These are phyloP conservation scores for Lipomyces japonicus DNA, from an alignment of 805 yeast species.

Conservation along the genomic window DNA sequence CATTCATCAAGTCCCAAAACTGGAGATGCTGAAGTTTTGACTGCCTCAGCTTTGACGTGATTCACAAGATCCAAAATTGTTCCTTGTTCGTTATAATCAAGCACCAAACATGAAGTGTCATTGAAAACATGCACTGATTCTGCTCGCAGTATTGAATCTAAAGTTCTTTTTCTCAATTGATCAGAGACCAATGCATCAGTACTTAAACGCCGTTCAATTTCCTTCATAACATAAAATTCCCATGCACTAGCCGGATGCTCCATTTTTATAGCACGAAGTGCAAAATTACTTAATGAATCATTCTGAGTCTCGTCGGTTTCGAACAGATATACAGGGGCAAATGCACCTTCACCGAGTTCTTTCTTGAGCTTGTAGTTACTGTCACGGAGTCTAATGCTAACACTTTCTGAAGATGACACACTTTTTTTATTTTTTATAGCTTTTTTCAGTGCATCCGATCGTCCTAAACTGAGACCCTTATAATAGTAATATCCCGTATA, in stretches of 20 bases:
- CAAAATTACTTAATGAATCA: constrained; percentile 39
- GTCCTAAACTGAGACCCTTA: constrained; percentile 31
- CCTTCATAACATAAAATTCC: constrained; percentile 74
- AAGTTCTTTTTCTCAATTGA: constrained; percentile 25
- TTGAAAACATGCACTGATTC: constrained; percentile 51
- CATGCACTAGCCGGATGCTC: constrained; percentile 67
- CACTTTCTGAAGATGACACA: constrained; percentile 3
- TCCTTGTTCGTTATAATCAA: constrained; percentile 67
- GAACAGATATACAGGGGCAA: constrained; percentile 69
- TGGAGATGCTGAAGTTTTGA: constrained; percentile 16
- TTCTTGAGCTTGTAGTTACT: constrained; percentile 46
- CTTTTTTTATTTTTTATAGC: constrained; percentile 8
- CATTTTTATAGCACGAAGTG: constrained; percentile 63
- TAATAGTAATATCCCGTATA: constrained; percentile 38
- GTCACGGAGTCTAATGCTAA: constrained; percentile 30
- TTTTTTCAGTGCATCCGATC: constrained; percentile 4
- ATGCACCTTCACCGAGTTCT: constrained; percentile 77
- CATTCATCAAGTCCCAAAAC: constrained; percentile 50
- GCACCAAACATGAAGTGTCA: constrained; percentile 66
- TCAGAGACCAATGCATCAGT: constrained; percentile 14
- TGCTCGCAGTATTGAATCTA: constrained; percentile 48
- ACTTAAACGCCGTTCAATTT: constrained; percentile 46
- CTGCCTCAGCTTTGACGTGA: constrained; percentile 38
- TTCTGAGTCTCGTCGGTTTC: constrained; percentile 42
- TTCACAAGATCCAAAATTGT: constrained; percentile 69